Evolutionary conservation across 1,139 yeast species (phyloP), one percentile per base, ranked within the genome.

Genomic region (Entelexis sorbosivorans): DNA sequence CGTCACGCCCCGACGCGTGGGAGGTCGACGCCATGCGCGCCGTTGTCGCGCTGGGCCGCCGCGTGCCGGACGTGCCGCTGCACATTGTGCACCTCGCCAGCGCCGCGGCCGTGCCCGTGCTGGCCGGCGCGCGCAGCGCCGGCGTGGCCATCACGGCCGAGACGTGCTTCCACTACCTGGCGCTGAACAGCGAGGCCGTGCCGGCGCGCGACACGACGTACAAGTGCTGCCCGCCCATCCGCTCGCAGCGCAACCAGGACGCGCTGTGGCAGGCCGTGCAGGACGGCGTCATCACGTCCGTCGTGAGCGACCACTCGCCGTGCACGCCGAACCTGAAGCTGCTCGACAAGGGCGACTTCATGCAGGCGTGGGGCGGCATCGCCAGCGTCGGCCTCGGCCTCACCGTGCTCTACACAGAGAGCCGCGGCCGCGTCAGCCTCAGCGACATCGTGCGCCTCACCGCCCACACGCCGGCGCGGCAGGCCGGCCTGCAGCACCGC

Each of bases 291-390:
- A 81, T 89, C 57, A 76, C 85, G n/a, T 80, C 95, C 1, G 93
- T 88, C 11, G 96, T 89, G 2, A 83, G 94, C 14, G 97, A 89
- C 64, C 97, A 89, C 68, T 86, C 95, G 2, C 97, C 96, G 7
- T 89, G 97, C 68, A 86, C 95, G 0, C 95, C 96, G 0, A 87
- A 86, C 56, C 71, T 89, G 60, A 89, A 88, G 65, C 82, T 83
- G 24, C 71, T 88, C 52, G 83, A 80, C 29, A 74, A 78, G 52
- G 96, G 96, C 47, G 95, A 89, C 64, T 89, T 88, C 65, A 79
- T 87, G 65, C 77, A 79, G 45, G 95, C 96, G 2, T 89, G 96
- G 97, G 97, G 96, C 46, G 97, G 96, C n/a, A 87, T 89, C 48
- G 76, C 95, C 2, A 84, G 95, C 1, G 93, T 89, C 28, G 97